Evolutionary conservation across 106 monocot genomes (phyloP), one percentile per base, ranked within the genome.

Genomic region (Dendrobium huoshanense): DNA sequence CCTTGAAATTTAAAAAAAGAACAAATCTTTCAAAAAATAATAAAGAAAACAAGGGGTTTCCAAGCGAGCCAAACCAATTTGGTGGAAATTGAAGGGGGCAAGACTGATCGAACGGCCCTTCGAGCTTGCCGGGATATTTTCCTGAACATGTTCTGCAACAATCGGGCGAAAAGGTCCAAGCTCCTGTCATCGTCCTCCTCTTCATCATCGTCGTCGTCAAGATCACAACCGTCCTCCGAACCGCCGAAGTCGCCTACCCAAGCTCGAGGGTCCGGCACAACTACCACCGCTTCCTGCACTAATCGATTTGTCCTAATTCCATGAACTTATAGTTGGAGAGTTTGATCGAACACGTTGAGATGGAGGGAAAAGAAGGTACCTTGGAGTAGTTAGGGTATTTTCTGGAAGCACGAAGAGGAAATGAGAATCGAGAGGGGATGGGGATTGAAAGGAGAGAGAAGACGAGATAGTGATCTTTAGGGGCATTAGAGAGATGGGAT

Each of bases 161-260:
- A 93, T 37, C 83, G 78, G 40, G 77, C 95, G 8, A 99, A 78
- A 41, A 99, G 84, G 83, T 99, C 99, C 86, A 95, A 86, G 82
- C 99, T 99, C 79, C 90, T 79, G 54, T 95, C 95, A 0, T 95
- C 94, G 41, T 90, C 97, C 1, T 88, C 98, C 0, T 85, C 88
- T 5, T 88, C 88, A 1, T 91, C 92, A 0, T 89, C 92, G 2
- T 85, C 89, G 2, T 82, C 85, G 9, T 90, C 91, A 1, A 77
- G 77, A 0, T 85, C 84, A 54, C 78, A 33, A 37, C 70, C 70
- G 13, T 37, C 37, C 9, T 70, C 70, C 70, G 29, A 15, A 31
- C 37, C 37, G 10, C 15, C 37, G 13, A 70, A 72, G 20, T 83
- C 85, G 59, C 88, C 80, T 41, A 89, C 79, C 92, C 92, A 90